Evolutionary conservation across 1,139 yeast genomes (phyloP), one percentile per base, ranked within the genome.

Genomic region (Debaryomyces subglobosus): DNA sequence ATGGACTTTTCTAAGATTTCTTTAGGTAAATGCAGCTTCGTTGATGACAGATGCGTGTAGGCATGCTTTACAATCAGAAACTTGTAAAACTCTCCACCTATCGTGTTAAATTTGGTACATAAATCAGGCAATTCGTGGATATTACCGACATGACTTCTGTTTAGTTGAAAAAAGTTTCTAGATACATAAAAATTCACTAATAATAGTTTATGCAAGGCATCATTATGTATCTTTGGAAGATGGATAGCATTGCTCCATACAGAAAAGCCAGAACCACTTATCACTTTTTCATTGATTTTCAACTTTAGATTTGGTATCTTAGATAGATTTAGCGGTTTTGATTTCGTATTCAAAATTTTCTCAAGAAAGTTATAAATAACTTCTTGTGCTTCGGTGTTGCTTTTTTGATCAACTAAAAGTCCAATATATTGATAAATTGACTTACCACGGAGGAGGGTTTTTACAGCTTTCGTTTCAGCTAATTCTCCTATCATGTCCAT

Each of bases 31-130:
- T 6, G 20, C 13, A 30, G 35, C 8, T 21, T 10, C 16, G 25
- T 4, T 43, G 30, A 27, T 27, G 13, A 24, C 12, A 21, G 21
- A 12, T 36, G 30, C 5, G 16, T n/a, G 30, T 29, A 42, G 5
- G 44, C 38, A 39, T 49, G 46, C 47, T 47, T 49, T 37, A 44
- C 15, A 6, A 59, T 49, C 43, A 51, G 32, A 24, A 46, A 57
- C 23, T 51, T 52, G 50, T 57, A 61, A 44, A 49, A 59, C 13
- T 49, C 53, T 9, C 53, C 52, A n/a, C 62, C 65, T 37, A 61
- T 30, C 2, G 63, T 51, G 9, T 60, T 61, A 37, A 52, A 47
- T 33, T 53, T 53, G 4, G 56, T 50, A 36, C 55, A 53, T 9
- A 52, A 27, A 43, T 53, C 56, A 8, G 52, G 51, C 9, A 49